Evolutionary conservation across 345 rosid species (phyloP), one percentile per base, ranked within the genome.

Genomic region (Carallia pectinifolia): DNA sequence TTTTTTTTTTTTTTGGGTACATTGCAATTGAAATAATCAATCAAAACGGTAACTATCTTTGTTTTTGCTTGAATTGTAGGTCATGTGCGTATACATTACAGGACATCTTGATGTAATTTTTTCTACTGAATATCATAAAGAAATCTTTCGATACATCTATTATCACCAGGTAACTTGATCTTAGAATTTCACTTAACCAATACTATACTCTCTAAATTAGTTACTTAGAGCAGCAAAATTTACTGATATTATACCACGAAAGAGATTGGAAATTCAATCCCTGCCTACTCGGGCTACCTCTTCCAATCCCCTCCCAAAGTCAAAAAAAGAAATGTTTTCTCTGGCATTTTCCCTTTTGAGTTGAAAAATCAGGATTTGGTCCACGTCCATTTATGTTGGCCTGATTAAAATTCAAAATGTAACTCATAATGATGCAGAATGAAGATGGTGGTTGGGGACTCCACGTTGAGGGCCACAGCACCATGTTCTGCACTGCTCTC

Each of bases 381-480:
- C n/a, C 12, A 15, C 2, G 3, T 30, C n/a, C 16, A 7, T 6
- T 33, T 33, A 52, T 53, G 69, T 10, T 15, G 3, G 19, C 59
- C n/a, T n/a, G n/a, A n/a, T n/a, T n/a, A n/a, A n/a, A n/a, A n/a
- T n/a, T n/a, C n/a, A n/a, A 18, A 2, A 33, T 12, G 8, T 31
- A 16, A 31, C 15, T n/a, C 2, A 8, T 1, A 18, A 37, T 53
- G 6, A 31, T 31, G 17, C 27, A 64, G 74, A 75, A 75, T 38
- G 74, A 75, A 65, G 79, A 75, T 65, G 79, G 79, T 4, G 79
- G 79, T 0, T 75, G 71, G 74, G 79, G 79, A 30, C 33, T 75
- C 0, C 79, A 75, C 37, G 70, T 75, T 50, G 79, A 75, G 54
- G 69, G 73, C 1, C 79, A 48, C 27, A 75, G 79, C 71, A 70